phyloP scores from a whole-genome alignment of 2,329 filamentous ascomycete species.

The Xylariaceae sp. region DNA sequence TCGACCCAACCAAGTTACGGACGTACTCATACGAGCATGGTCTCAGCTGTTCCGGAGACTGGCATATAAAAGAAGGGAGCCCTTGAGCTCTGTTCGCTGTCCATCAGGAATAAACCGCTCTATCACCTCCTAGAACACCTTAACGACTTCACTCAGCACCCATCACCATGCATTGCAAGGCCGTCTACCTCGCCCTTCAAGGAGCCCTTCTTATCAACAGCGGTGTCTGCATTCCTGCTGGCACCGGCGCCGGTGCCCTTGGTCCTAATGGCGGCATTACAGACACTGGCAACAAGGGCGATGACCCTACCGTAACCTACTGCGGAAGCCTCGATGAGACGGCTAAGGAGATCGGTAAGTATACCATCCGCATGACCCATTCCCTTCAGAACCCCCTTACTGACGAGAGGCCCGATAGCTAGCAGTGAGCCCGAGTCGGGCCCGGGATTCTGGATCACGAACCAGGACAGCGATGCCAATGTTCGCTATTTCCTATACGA shows the following conservation, averaged over 20 bases:
- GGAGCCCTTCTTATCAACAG: no score
- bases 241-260: neutral
- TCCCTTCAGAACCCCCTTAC: neutral
- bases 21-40: no score
- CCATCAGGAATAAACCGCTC: no score
- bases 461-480: slow-evolving; percentile 16
- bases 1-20: no score
- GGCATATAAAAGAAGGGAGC: no score
- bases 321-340: slow-evolving; percentile 5
- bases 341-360: slow-evolving; percentile 11
- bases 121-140: no score
- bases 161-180: neutral
- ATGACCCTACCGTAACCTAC: slow-evolving; percentile 3
- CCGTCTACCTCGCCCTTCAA: neutral
- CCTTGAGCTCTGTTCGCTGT: no score
- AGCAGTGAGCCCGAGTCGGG: slow-evolving; percentile 14
- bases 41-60: no score
- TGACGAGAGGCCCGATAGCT: neutral
- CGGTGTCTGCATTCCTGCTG: neutral
- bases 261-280: neutral
- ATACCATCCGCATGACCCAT: neutral
- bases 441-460: slow-evolving; percentile 19
- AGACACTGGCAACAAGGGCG: neutral
- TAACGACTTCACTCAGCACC: neutral
- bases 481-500: slow-evolving; percentile 23